Conservation (phyloP, 441 rosid genomes). For the Populus trichocarpa region DNA sequence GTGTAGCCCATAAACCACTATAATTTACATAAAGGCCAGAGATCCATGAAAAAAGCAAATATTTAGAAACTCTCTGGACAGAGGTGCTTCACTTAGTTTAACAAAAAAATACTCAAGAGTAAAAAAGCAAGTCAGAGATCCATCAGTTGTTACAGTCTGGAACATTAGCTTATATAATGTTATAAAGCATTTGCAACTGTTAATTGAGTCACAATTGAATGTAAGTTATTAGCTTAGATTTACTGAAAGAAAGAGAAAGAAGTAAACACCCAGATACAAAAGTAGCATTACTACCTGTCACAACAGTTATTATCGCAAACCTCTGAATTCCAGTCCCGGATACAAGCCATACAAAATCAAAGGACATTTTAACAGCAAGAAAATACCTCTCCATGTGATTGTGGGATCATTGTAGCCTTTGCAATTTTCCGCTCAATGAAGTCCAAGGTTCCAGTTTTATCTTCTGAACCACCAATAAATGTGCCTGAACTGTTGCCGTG, state of each 20-base stretch:
- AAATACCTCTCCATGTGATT: slow-evolving; percentile 74
- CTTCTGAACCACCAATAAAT: slow-evolving; percentile 76
- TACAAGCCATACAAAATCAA: not conserved
- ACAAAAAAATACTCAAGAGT: no score
- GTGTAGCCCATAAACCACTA: not conserved
- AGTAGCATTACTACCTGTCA: not conserved
- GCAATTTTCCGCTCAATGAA: slow-evolving; percentile 74
- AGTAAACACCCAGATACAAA: not conserved
- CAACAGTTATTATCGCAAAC: not conserved
- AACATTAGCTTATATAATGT: not conserved
- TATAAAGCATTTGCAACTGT: not conserved
- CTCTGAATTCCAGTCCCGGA: not conserved
- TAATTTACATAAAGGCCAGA: not conserved
- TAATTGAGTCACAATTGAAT: not conserved
- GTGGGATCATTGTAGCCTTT: slow-evolving; percentile 72
- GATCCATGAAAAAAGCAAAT: not conserved
- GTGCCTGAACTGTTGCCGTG: slow-evolving; percentile 65
- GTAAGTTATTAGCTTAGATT: not conserved
- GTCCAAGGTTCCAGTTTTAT: slow-evolving; percentile 55
- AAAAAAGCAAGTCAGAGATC: not conserved
- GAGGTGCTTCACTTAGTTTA: not conserved
- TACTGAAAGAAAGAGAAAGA: not conserved
- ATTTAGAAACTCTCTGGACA: not conserved
- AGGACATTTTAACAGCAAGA: not conserved
- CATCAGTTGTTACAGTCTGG: not conserved